Evolutionary conservation across 306 rosid genomes (phyloP), one percentile per base, ranked within the genome.

Genomic region (Castanopsis chinensis): DNA sequence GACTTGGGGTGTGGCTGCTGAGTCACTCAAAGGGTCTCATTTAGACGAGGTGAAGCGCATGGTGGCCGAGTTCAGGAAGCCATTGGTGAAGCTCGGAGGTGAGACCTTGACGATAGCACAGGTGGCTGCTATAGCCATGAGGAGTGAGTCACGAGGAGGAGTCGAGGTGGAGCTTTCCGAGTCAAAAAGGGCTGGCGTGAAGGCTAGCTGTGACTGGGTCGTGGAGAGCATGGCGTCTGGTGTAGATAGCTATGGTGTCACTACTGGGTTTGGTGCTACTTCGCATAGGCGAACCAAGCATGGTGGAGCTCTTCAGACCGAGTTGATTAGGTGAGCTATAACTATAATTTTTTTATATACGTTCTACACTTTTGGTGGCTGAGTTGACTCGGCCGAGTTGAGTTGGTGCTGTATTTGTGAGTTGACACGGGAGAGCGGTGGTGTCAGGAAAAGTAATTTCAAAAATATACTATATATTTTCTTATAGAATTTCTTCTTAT

Each of bases 151-250:
- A 25, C 27, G 27, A 25, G 27, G 27, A 25, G 27, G 86, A 0
- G 90, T 91, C 0, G 33, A 58, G 60, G 97, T 94, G 13, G 90
- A 94, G 85, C 88, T 92, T 0, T 78, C 92, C 0, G 99, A 94
- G 85, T 76, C 85, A 0, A 64, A 95, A 0, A 81, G 97, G 76
- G 92, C 91, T 0, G 92, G 93, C 0, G 97, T 92, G 10, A 88
- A 92, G 85, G 98, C 98, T 2, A 94, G 98, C 72, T 91, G 97
- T 30, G 97, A 94, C 27, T 94, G 99, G 99, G 97, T 94, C 4
- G 89, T 91, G 95, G 89, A 94, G 0, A 91, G 94, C 69, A 85
- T 94, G 97, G 60, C 59, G 37, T 90, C 89, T 0, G 99, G 97
- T 0, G 92, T 90, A 0, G 97, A 94, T 43, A 92, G 95, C n/a